Percentiles rank a stretch among this genome's conserved stretches.
These are phyloP conservation scores for Cystobasidium pallidum DNA, from an alignment of 1,284 basidiomycete genomes.

Conservation along the genomic window DNA sequence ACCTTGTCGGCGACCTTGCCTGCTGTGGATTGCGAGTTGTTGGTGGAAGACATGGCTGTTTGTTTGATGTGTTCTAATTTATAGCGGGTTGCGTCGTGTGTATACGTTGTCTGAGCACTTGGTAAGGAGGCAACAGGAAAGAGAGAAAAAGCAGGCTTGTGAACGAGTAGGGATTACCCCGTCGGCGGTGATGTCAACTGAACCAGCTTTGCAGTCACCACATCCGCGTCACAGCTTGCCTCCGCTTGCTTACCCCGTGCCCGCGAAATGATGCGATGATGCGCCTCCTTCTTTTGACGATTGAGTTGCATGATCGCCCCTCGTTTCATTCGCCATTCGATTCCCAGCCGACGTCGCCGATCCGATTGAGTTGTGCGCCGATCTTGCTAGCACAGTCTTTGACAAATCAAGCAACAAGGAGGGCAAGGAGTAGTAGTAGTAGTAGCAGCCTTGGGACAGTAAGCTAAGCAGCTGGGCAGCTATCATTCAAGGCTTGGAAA, in stretches of 20 bases:
- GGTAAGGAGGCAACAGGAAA: background rate
- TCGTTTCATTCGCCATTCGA: background rate
- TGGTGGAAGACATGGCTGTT: too few relatives aligned
- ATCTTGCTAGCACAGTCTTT: too few relatives aligned
- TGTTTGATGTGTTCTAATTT: background rate
- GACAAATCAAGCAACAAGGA: too few relatives aligned
- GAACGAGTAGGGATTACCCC: background rate
- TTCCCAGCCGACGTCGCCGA: slow-evolving; percentile 4
- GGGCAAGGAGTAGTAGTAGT: too few relatives aligned
- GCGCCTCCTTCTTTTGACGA: background rate
- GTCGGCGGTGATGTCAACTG: background rate
- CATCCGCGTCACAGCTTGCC: background rate
- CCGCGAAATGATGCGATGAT: too few relatives aligned
- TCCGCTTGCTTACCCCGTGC: too few relatives aligned
- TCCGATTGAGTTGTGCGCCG: background rate
- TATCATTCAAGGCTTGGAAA: too few relatives aligned
- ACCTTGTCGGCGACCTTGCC: slow-evolving; percentile 19
- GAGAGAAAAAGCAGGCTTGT: background rate
- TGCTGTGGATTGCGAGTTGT: slow-evolving; percentile 4
- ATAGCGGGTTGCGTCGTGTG: background rate
- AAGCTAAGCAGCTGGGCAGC: too few relatives aligned
- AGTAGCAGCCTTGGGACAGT: too few relatives aligned
- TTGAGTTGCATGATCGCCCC: background rate
- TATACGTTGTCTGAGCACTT: background rate
- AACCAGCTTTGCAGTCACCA: background rate